phyloP scores from a whole-genome alignment of 352 stramenopile genomes.

The Globisporangium takayamanum region DNA sequence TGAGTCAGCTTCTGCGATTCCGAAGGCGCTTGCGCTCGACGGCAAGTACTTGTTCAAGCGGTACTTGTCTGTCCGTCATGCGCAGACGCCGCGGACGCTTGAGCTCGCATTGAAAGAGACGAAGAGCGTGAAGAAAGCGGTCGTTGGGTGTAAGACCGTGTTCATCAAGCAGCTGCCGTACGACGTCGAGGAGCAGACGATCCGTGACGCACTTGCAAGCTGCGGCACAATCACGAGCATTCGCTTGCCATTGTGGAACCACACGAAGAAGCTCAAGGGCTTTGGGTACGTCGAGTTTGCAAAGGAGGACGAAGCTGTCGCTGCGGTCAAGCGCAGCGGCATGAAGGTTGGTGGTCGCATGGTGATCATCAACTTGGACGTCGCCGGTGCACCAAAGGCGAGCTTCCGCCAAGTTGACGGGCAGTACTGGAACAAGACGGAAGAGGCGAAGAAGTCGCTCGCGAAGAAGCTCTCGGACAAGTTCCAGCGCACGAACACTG shows the following conservation, averaged over 20 bases:
- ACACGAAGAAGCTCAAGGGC: conserved; percentile 94
- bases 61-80: conserved; percentile 88
- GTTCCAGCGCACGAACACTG: conserved; percentile 27
- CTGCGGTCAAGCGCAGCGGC: conserved; percentile 65
- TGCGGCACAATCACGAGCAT: conserved; percentile 91
- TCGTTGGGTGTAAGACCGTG: conserved; percentile 87
- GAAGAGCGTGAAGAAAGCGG: conserved; percentile 51
- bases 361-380: conserved; percentile 92
- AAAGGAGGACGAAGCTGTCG: conserved; percentile 65
- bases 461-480: conserved; percentile 70
- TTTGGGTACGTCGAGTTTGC: conserved; percentile 93
- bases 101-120: conserved; percentile 68
- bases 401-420: conserved; percentile 86
- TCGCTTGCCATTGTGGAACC: conserved; percentile 90
- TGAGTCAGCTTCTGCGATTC: conserved; percentile 48
- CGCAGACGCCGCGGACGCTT: conserved; percentile 63
- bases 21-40: conserved; percentile 83
- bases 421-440: conserved; percentile 85
- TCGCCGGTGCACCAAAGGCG: conserved; percentile 84
- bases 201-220: conserved; percentile 75
- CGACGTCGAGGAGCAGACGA: conserved; percentile 76
- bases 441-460: conserved; percentile 77
- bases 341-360: conserved; percentile 87
- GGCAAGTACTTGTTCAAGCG: conserved; percentile 83
- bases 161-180: conserved; percentile 96